phyloP scores from a whole-genome alignment of 768 basidiomycete species.

The Hygrocybe punicea region DNA sequence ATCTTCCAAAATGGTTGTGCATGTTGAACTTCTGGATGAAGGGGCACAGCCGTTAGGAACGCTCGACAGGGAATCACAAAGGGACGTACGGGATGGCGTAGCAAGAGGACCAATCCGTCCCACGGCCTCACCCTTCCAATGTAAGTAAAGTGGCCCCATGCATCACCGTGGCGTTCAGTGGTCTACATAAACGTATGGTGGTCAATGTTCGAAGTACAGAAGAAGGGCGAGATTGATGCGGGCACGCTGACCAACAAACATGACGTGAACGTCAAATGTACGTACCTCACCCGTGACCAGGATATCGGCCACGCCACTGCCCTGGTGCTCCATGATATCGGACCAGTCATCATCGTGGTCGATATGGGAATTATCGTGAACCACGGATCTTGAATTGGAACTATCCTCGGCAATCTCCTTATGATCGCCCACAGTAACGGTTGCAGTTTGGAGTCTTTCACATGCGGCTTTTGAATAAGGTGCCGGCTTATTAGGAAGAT shows the following conservation, averaged over 20 bases:
- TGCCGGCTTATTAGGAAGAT: slow-evolving; percentile 36
- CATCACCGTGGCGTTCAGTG: slow-evolving; percentile 41
- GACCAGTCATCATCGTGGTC: slow-evolving; percentile 39
- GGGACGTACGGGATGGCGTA: slow-evolving; percentile 43
- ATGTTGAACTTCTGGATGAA: slow-evolving; percentile 32
- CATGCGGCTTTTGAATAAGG: slow-evolving; percentile 37
- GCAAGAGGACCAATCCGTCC: slow-evolving; percentile 49
- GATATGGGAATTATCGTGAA: slow-evolving; percentile 8
- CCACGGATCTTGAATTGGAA: slow-evolving; percentile 12
- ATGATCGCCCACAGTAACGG: slow-evolving; percentile 30
- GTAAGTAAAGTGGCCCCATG: slow-evolving; percentile 48
- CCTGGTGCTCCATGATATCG: slow-evolving; percentile 35
- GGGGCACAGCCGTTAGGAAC: not conserved
- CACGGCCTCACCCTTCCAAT: slow-evolving; percentile 49
- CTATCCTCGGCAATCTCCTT: slow-evolving; percentile 34
- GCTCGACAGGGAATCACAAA: not conserved
- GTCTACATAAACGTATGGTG: slow-evolving; percentile 32
- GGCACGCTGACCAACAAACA: not conserved
- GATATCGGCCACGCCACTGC: slow-evolving; percentile 48
- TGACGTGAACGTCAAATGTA: slow-evolving; percentile 3
- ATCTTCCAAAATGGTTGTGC: slow-evolving; percentile 36
- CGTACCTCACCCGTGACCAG: slow-evolving; percentile 51
- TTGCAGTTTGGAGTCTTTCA: slow-evolving; percentile 27
- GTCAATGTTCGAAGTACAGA: slow-evolving; percentile 1
- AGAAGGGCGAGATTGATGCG: not conserved